Evolutionary conservation across 1,139 yeast genomes (phyloP).

Genomic region (Pneumocystis carinii): DNA sequence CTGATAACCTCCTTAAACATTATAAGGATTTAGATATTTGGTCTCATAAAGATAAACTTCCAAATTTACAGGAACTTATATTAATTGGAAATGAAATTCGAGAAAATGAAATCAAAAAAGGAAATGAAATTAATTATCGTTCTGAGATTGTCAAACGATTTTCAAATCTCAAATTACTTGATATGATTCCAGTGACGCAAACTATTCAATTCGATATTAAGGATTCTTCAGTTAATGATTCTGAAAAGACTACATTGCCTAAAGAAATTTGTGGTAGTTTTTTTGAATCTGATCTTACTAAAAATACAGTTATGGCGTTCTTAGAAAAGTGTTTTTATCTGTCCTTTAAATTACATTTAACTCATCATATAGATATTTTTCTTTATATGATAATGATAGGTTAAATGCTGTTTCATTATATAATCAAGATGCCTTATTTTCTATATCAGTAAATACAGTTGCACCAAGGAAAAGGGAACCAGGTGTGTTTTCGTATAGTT

Average conservation of each 20-base stretch:
- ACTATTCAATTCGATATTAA: slow-evolving; percentile 31
- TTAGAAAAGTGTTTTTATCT: slow-evolving; percentile 27
- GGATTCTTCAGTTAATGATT: slow-evolving; percentile 5
- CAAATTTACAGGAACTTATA: slow-evolving; percentile 57
- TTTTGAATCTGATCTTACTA: slow-evolving; percentile 67
- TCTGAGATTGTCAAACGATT: slow-evolving; percentile 53
- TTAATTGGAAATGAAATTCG: slow-evolving; percentile 62
- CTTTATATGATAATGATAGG: slow-evolving; percentile 71
- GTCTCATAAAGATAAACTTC: slow-evolving; percentile 49
- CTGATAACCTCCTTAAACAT: slow-evolving; percentile 52
- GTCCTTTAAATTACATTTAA: neutral
- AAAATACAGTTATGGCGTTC: slow-evolving; percentile 56
- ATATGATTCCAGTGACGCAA: slow-evolving; percentile 47
- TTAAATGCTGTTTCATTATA: slow-evolving; percentile 55
- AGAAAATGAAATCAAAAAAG: slow-evolving; percentile 9
- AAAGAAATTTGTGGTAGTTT: slow-evolving; percentile 40
- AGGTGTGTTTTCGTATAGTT: slow-evolving; percentile 11
- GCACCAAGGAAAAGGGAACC: slow-evolving; percentile 27
- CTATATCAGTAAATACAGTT: slow-evolving; percentile 42
- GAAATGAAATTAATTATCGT: slow-evolving; percentile 36
- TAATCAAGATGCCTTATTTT: slow-evolving; percentile 73
- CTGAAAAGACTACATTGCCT: slow-evolving; percentile 33
- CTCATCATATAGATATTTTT: slow-evolving; percentile 26
- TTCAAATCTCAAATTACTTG: slow-evolving; percentile 64
- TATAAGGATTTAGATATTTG: slow-evolving; percentile 54